A percentile compares a stretch with the other conserved stretches of the same genome.
Conservation (phyloP, 106 monocot genomes). For the Phalaenopsis aphrodite region DNA sequence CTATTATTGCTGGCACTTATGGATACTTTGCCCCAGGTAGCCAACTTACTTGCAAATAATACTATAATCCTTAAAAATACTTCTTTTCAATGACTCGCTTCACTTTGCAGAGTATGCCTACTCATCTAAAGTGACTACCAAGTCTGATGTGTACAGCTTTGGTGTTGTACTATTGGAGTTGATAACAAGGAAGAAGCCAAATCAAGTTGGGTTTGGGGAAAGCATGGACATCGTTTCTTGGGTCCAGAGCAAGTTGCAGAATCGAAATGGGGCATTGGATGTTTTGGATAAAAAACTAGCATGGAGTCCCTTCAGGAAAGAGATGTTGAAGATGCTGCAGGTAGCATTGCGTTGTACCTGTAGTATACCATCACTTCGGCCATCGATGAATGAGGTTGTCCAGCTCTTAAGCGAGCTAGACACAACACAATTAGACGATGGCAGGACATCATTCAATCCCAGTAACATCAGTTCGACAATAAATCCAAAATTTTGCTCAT, state of each 20-base stretch:
- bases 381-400: slow-evolving; percentile 83
- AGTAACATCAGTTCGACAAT: slow-evolving; percentile 6
- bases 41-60: neutral
- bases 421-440: slow-evolving; percentile 19
- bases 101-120: slow-evolving; percentile 74
- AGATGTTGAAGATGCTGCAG: slow-evolving; percentile 60
- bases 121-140: slow-evolving; percentile 76
- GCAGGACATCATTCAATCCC: slow-evolving; percentile 26
- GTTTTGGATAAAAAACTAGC: slow-evolving; percentile 51
- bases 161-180: slow-evolving; percentile 94
- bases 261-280: slow-evolving; percentile 37
- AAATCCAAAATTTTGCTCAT: neutral
- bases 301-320: slow-evolving; percentile 51
- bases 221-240: slow-evolving; percentile 66
- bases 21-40: slow-evolving; percentile 93
- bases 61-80: neutral
- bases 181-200: slow-evolving; percentile 81
- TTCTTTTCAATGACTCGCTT: neutral
- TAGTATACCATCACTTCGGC: slow-evolving; percentile 44
- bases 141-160: slow-evolving; percentile 97
- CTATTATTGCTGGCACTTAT: slow-evolving; percentile 69
- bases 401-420: slow-evolving; percentile 62
- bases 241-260: slow-evolving; percentile 45
- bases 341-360: slow-evolving; percentile 72
- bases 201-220: slow-evolving; percentile 70